phyloP scores from a whole-genome alignment of 768 basidiomycete species.

The Lentinula aciculospora region DNA sequence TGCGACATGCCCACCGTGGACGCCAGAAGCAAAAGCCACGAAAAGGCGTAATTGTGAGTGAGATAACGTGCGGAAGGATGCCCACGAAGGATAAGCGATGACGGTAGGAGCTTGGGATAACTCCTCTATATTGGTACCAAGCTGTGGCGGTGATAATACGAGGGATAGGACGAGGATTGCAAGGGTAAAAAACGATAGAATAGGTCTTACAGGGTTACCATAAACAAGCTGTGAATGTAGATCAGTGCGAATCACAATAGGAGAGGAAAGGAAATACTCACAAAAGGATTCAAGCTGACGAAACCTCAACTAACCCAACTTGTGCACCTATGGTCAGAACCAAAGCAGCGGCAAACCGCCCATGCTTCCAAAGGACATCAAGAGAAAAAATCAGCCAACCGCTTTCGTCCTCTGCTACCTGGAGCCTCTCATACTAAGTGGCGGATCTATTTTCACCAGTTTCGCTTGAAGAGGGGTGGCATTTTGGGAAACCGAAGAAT shows the following conservation, averaged over 20 bases:
- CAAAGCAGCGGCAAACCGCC: constrained; percentile 60
- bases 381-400: constrained; percentile 13
- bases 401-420: constrained; percentile 14
- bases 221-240: constrained; percentile 49
- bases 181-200: constrained; percentile 42
- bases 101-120: constrained; percentile 18
- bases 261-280: too few relatives aligned
- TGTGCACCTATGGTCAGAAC: constrained; percentile 39
- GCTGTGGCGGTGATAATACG: constrained; percentile 31
- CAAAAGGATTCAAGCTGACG: constrained; percentile 55
- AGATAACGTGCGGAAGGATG: constrained; percentile 46
- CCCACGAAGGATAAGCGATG: constrained; percentile 23
- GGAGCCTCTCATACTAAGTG: constrained; percentile 18
- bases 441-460: background rate
- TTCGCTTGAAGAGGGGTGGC: background rate
- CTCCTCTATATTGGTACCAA: constrained; percentile 17
- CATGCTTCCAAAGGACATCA: constrained; percentile 38
- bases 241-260: background rate
- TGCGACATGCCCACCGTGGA: constrained; percentile 41
- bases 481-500: background rate
- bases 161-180: constrained; percentile 43
- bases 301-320: constrained; percentile 42
- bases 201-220: constrained; percentile 46
- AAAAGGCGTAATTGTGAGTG: constrained; percentile 49
- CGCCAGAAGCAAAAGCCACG: constrained; percentile 52